Percentiles rank a stretch among this genome's conserved stretches.
These are phyloP conservation scores for Nothomitra cinnamomea DNA, from an alignment of 2,329 filamentous ascomycete genomes.

Conservation along the genomic window DNA sequence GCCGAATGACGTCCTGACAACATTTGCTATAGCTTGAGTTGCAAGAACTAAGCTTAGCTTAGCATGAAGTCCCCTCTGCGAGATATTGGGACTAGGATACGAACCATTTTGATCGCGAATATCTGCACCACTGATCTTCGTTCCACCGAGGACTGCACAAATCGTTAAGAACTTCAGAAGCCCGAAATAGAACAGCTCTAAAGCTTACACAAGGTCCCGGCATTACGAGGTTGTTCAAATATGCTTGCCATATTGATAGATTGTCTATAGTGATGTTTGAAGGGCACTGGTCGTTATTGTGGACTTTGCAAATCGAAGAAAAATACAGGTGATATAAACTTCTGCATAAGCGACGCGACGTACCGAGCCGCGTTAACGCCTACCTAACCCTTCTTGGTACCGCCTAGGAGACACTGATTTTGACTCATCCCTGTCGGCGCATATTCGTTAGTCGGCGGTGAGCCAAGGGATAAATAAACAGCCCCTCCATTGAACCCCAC, in stretches of 20 bases:
- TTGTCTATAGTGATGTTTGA: too few relatives aligned
- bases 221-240: slow-evolving; percentile 85
- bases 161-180: slow-evolving; percentile 11
- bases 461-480: neutral
- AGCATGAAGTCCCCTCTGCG: slow-evolving; percentile 8
- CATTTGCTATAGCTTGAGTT: slow-evolving; percentile 94
- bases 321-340: neutral
- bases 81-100: slow-evolving; percentile 19
- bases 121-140: slow-evolving; percentile 93
- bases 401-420: neutral
- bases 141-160: slow-evolving; percentile 63
- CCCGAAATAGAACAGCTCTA: slow-evolving; percentile 6
- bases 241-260: slow-evolving; percentile 61
- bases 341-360: slow-evolving; percentile 1
- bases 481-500: neutral
- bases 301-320: too few relatives aligned
- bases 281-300: too few relatives aligned
- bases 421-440: neutral
- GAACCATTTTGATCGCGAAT: slow-evolving; percentile 86
- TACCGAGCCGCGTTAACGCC: too few relatives aligned
- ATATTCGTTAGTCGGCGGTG: neutral
- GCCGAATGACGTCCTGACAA: slow-evolving; percentile 96
- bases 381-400: too few relatives aligned
- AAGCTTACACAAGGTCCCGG: slow-evolving; percentile 65
- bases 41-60: slow-evolving; percentile 50